Base-by-base conservation (phyloP, 495 filamentous ascomycete genomes). In the Trichoderma gamsii region DNA sequence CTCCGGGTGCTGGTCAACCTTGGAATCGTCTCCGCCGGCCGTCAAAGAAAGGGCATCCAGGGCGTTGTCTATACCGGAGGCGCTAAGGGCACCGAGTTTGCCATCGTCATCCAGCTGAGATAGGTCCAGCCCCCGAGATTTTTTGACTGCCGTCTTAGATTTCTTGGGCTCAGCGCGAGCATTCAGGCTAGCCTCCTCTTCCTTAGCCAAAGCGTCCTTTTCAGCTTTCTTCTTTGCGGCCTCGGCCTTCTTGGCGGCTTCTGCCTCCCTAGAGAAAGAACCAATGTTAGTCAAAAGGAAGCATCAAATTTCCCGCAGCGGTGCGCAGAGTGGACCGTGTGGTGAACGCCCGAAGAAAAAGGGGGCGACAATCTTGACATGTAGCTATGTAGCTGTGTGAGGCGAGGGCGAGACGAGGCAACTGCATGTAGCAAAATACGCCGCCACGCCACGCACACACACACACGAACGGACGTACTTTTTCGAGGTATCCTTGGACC, bases 1-100 rank as follows among this genome's bases (percentile, higher is more conserved):
- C 79, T 96, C 91, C 0, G 93, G 92, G 73, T 99, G 92, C 38
- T 87, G 81, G 74, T 99, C 95, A 46, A 97, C 78, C 78, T 95
- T 92, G 59, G 81, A 74, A 3, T 79, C 75, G 32, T 83, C 78
- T 68, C 77, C 71, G 61, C 73, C 75, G 12, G 74, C 72, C 0
- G 90, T 89, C 25, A 96, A 70, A 11, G 83, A 84, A 32, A 97
- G 85, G 15, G 91, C 92, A 71, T 97, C 93, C 51, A 98, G 84
- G 6, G 91, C 91, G 71, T 96, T 92, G 75, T 97, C 93, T 74
- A 97, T 96, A 70, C 92, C 92, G 16, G 89, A 84, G 9, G 92
- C 92, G 72, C 86, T 91, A 67, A 97, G 84, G 1, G 90, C 75
- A 4, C 83, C 25, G 29, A 78, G 71, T 16, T 71, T 70, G 63